Base-by-base conservation (phyloP, 73 alveolate genomes). In the Stentor coeruleus region DNA sequence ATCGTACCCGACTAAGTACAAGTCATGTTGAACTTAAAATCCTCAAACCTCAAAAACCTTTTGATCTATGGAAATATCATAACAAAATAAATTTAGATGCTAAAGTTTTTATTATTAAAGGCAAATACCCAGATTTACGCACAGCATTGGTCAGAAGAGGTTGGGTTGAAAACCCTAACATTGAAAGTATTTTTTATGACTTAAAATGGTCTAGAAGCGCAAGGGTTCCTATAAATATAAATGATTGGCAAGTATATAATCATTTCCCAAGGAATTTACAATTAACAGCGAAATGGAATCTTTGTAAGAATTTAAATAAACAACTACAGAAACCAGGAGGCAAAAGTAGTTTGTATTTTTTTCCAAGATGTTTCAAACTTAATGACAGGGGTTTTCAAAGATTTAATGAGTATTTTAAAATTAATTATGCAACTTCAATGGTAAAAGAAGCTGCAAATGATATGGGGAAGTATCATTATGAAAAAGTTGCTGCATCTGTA, bases 361-460 rank as follows among this genome's bases (percentile, higher is more conserved):
- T 90, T 75, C 98, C 98, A 3, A 81, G 98, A 72, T 94, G 96
- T n/a, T 94, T 87, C 79, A 95, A 92, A 80, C 83, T 94, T 59
- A 94, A 93, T 55, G 96, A 92, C 55, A 11, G 28, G 20, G 66
- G 66, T 49, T 49, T 49, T 49, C 66, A 49, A 49, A 20, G 6
- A 11, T 49, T 49, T 49, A 11, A 6, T 49, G 66, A 49, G 20
- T 49, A 49, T 49, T 49, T 49, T 20, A 49, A 20, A 20, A 49
- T 49, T 11, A 49, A 49, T 20, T 49, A 11, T 20, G 66, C 66
- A 20, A 49, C 20, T 49, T 49, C 66, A 11, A 49, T 49, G 6
- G 66, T 49, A 20, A 49, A 49, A 49, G 66, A 49, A 49, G 66
- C 66, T 49, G 66, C 20, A 11, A 11, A 11, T 6, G 20, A 11